Percentiles rank a stretch among this genome's conserved stretches.
phyloP scores from a whole-genome alignment of 2,329 filamentous ascomycete genomes.

The Nemania sp. region DNA sequence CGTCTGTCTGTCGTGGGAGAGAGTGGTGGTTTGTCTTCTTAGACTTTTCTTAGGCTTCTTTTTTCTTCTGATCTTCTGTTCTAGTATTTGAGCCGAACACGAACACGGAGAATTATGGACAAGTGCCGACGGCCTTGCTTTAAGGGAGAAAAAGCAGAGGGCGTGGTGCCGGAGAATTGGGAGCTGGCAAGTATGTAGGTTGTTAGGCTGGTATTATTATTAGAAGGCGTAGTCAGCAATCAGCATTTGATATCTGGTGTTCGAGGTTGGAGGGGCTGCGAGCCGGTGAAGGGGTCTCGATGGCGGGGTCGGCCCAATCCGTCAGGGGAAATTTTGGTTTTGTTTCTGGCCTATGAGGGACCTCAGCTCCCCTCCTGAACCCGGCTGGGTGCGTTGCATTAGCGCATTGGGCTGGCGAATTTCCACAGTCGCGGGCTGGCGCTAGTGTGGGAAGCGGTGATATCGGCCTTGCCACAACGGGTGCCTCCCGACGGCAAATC shows the following conservation, averaged over 20 bases:
- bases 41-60: neutral
- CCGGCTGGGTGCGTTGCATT: constrained; percentile 7
- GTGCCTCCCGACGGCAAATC: constrained; percentile 15
- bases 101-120: no score
- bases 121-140: neutral
- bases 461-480: constrained; percentile 27
- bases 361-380: constrained; percentile 1
- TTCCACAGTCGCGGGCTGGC: constrained; percentile 7
- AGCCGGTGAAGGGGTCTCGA: constrained; percentile 14
- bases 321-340: constrained; percentile 13
- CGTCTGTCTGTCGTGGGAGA: no score
- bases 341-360: constrained; percentile 10
- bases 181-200: no score
- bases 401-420: neutral
- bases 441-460: constrained; percentile 11
- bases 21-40: no score
- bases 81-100: no score
- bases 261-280: constrained; percentile 11
- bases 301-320: constrained; percentile 23
- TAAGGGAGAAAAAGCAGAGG: neutral
- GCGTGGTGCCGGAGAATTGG: no score
- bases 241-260: constrained; percentile 17
- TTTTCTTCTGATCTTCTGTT: no score
- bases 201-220: constrained; percentile 11
- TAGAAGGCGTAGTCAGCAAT: constrained; percentile 21